These are phyloP conservation scores for Xanthoconium stramineum DNA, from an alignment of 768 basidiomycete genomes.

Conservation along the genomic window DNA sequence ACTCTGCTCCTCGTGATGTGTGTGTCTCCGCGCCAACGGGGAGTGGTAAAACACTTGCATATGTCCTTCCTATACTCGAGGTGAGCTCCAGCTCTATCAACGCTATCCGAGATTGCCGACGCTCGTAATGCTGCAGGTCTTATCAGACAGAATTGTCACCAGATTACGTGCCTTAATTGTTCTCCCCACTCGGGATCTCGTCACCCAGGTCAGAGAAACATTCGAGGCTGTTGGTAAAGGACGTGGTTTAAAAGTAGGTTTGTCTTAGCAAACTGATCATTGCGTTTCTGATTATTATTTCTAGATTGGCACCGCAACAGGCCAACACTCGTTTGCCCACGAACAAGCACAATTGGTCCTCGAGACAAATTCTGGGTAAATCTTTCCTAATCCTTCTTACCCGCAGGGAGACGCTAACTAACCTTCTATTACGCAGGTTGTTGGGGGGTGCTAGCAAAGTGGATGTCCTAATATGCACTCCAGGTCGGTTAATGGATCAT, in stretches of 20 bases:
- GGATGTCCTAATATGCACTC: conserved; percentile 94
- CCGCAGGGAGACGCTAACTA: background rate
- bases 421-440: conserved; percentile 41
- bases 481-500: conserved; percentile 94
- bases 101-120: background rate
- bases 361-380: conserved; percentile 53
- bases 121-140: conserved; percentile 41
- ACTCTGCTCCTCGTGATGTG: conserved; percentile 68
- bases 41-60: conserved; percentile 97
- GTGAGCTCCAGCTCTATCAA: conserved; percentile 34
- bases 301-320: conserved; percentile 79
- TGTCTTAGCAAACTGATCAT: background rate
- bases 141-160: conserved; percentile 73
- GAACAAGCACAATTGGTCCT: conserved; percentile 82
- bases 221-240: conserved; percentile 84
- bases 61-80: conserved; percentile 90
- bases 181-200: conserved; percentile 91
- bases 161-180: conserved; percentile 86
- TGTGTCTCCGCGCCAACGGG: conserved; percentile 97
- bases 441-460: conserved; percentile 87
- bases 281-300: conserved; percentile 2
- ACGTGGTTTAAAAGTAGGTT: conserved; percentile 73
- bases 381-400: background rate
- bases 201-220: conserved; percentile 87
- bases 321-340: conserved; percentile 91